These are phyloP conservation scores for Gnomoniopsis sp. DNA, from an alignment of 2,329 filamentous ascomycete species.

Conservation along the genomic window DNA sequence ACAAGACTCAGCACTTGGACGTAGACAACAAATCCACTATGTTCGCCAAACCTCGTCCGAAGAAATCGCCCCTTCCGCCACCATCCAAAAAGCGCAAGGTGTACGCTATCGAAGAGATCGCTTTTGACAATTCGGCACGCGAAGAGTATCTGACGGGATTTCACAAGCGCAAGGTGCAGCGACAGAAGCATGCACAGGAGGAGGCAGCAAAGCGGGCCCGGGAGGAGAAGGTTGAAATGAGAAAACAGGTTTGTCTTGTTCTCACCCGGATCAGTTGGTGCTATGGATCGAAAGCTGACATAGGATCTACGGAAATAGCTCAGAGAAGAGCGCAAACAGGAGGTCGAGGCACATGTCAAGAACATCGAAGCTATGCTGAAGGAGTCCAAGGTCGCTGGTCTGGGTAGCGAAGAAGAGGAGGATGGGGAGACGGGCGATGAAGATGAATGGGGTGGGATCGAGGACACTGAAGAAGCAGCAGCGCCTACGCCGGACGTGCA, in stretches of 20 bases:
- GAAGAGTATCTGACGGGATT: slow-evolving; percentile 92
- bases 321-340: slow-evolving; percentile 75
- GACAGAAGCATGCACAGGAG: slow-evolving; percentile 82
- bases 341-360: slow-evolving; percentile 78
- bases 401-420: slow-evolving; percentile 35
- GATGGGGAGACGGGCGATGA: slow-evolving; percentile 39
- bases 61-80: slow-evolving; percentile 54
- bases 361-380: slow-evolving; percentile 69
- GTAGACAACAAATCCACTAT: slow-evolving; percentile 26
- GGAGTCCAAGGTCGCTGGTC: slow-evolving; percentile 52
- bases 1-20: not conserved
- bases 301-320: slow-evolving; percentile 49
- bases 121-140: slow-evolving; percentile 76
- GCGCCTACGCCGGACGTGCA: slow-evolving; percentile 34
- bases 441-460: slow-evolving; percentile 65
- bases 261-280: not conserved
- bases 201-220: slow-evolving; percentile 72
- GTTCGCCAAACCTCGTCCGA: slow-evolving; percentile 57
- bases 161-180: slow-evolving; percentile 88
- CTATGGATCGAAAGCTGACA: not conserved
- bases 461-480: slow-evolving; percentile 36
- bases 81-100: slow-evolving; percentile 66
- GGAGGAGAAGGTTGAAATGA: slow-evolving; percentile 69
- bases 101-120: slow-evolving; percentile 70
- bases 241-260: slow-evolving; percentile 64